Evolutionary conservation across 192 early-diverging fungal species (phyloP).

Genomic region (Gryganskiella cystojenkinii): DNA sequence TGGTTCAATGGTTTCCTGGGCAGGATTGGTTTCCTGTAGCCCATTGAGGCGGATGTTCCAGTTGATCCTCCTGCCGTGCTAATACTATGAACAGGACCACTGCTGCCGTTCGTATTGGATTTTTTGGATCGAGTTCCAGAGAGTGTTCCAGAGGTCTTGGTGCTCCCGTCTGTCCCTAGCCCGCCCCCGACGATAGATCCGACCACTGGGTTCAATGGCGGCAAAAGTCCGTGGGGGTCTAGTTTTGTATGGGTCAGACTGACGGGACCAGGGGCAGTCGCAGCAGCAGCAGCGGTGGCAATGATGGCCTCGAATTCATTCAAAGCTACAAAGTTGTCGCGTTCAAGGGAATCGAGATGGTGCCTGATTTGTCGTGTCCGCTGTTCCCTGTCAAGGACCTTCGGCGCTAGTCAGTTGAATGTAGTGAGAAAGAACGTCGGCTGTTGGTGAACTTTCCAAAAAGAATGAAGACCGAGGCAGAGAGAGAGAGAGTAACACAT

Average conservation of each 20-base stretch:
- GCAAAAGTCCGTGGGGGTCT: constrained; percentile 29
- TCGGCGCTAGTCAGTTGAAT: constrained; percentile 12
- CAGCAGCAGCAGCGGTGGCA: constrained; percentile 55
- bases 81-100: not conserved
- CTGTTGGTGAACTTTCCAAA: not conserved
- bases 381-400: constrained; percentile 32
- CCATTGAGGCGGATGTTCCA: not conserved
- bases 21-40: constrained; percentile 27
- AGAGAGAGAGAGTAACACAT: not conserved
- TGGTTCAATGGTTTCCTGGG: constrained; percentile 40
- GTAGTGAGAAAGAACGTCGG: not conserved
- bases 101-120: not conserved
- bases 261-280: constrained; percentile 39
- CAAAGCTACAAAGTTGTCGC: constrained; percentile 63
- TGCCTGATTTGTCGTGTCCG: constrained; percentile 52
- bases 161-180: constrained; percentile 13
- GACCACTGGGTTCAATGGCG: constrained; percentile 29
- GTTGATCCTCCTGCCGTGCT: not conserved
- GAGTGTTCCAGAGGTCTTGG: constrained; percentile 17
- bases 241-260: constrained; percentile 44
- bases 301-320: constrained; percentile 63
- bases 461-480: not conserved
- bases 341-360: constrained; percentile 63
- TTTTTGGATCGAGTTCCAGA: constrained; percentile 39
- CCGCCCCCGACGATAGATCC: constrained; percentile 45